These are phyloP conservation scores for Blumeria hordei DNA, from an alignment of 2,329 filamentous ascomycete species.

Conservation along the genomic window DNA sequence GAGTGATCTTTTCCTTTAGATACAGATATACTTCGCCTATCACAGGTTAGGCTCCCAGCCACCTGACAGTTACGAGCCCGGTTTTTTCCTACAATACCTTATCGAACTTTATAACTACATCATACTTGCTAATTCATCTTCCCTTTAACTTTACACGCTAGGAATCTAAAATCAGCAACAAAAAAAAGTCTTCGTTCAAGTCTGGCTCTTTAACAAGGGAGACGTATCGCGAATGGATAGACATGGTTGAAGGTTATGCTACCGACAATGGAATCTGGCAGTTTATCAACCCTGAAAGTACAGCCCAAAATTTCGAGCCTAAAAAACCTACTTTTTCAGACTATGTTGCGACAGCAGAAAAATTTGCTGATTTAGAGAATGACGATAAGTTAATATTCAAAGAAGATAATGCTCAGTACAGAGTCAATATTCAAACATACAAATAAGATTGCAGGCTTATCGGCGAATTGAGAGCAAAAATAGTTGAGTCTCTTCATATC, in stretches of 20 bases:
- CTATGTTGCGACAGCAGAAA: background rate
- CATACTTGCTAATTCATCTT: too few species aligned
- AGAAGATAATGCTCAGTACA: background rate
- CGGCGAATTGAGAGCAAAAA: too few species aligned
- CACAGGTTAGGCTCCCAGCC: too few species aligned
- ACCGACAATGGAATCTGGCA: background rate
- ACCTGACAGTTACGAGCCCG: background rate
- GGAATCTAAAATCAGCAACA: background rate
- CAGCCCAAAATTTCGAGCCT: background rate
- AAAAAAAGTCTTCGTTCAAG: background rate
- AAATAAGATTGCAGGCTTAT: too few species aligned
- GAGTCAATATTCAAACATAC: background rate
- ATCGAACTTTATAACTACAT: background rate
- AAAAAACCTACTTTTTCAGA: background rate
- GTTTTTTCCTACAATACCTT: background rate
- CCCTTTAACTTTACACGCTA: background rate
- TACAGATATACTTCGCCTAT: too few species aligned
- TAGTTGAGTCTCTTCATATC: too few species aligned
- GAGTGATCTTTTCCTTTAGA: too few species aligned
- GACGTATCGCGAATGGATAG: background rate
- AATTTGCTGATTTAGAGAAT: background rate
- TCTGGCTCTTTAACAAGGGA: background rate
- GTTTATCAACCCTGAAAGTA: background rate
- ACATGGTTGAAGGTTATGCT: background rate
- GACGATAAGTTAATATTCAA: background rate